Evolutionary conservation across 768 basidiomycete species (phyloP).

Genomic region (Lentinula sp.): DNA sequence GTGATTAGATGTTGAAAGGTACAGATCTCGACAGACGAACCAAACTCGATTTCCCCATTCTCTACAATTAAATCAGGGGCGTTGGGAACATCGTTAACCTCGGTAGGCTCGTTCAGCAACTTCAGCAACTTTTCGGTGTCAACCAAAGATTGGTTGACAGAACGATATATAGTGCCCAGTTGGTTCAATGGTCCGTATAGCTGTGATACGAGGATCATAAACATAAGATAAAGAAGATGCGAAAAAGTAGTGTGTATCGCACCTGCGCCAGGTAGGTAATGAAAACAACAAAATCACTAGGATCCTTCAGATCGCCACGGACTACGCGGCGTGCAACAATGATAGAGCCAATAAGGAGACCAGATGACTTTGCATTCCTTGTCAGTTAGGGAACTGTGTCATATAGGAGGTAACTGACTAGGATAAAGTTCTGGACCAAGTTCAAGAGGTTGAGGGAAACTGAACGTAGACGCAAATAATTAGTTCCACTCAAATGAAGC

Average conservation of each 20-base stretch:
- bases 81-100: slow-evolving; percentile 75
- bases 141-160: slow-evolving; percentile 67
- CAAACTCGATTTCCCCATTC: slow-evolving; percentile 83
- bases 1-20: neutral
- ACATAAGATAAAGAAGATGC: neutral
- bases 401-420: slow-evolving; percentile 35
- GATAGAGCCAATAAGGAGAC: slow-evolving; percentile 75
- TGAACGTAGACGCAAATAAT: slow-evolving; percentile 16
- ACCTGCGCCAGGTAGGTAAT: slow-evolving; percentile 80
- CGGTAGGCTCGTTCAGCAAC: slow-evolving; percentile 74
- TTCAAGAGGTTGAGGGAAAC: slow-evolving; percentile 72
- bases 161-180: slow-evolving; percentile 74
- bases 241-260: slow-evolving; percentile 9
- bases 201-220: slow-evolving; percentile 22
- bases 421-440: slow-evolving; percentile 76
- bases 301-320: slow-evolving; percentile 31
- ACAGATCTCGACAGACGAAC: slow-evolving; percentile 29
- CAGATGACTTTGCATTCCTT: slow-evolving; percentile 47
- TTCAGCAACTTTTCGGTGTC: slow-evolving; percentile 83
- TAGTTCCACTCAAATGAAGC: neutral
- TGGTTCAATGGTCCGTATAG: slow-evolving; percentile 72
- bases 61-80: slow-evolving; percentile 68
- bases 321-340: slow-evolving; percentile 72
- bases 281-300: slow-evolving; percentile 72
- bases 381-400: neutral